These are phyloP conservation scores for Globisporangium uncinulatum DNA, from an alignment of 352 stramenopile genomes.

Conservation along the genomic window DNA sequence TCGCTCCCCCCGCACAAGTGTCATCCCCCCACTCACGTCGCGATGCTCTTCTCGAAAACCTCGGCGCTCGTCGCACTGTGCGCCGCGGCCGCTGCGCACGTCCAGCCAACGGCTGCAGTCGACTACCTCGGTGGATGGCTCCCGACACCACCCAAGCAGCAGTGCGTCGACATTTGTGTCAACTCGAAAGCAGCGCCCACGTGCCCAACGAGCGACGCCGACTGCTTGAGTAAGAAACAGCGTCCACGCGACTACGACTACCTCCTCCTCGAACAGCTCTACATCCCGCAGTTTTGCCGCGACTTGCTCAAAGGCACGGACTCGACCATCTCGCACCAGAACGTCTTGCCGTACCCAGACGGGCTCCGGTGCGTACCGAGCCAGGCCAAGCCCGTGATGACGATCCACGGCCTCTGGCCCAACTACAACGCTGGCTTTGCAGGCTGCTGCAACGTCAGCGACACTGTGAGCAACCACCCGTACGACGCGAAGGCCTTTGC, in stretches of 20 bases:
- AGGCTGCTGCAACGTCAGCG: conserved; percentile 63
- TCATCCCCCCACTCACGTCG: no score
- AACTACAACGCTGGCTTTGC: conserved; percentile 75
- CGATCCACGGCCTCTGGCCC: conserved; percentile 74
- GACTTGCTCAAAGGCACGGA: conserved; percentile 64
- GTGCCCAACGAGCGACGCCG: conserved; percentile 44
- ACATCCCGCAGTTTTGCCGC: conserved; percentile 76
- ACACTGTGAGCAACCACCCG: conserved; percentile 48
- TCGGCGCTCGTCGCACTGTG: no score
- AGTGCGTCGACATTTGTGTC: conserved; percentile 76
- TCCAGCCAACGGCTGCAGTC: conserved; percentile 16
- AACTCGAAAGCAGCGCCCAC: conserved; percentile 49
- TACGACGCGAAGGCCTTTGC: conserved; percentile 44
- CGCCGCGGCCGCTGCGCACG: no score
- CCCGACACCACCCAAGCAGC: conserved; percentile 29
- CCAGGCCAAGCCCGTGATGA: conserved; percentile 41
- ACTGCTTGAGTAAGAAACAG: conserved; percentile 60
- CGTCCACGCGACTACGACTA: conserved; percentile 72
- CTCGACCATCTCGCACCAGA: conserved; percentile 76
- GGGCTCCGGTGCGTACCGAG: conserved; percentile 38
- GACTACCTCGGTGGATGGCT: conserved; percentile 67
- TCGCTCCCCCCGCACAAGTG: no score
- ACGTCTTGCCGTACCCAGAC: conserved; percentile 58
- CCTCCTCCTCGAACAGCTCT: conserved; percentile 73
- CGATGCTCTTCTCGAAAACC: no score